Percentiles rank a stretch among this genome's conserved stretches.
These are phyloP conservation scores for Rutidosis leptorrhynchoides DNA, from an alignment of 129 eudicot species.

Conservation along the genomic window DNA sequence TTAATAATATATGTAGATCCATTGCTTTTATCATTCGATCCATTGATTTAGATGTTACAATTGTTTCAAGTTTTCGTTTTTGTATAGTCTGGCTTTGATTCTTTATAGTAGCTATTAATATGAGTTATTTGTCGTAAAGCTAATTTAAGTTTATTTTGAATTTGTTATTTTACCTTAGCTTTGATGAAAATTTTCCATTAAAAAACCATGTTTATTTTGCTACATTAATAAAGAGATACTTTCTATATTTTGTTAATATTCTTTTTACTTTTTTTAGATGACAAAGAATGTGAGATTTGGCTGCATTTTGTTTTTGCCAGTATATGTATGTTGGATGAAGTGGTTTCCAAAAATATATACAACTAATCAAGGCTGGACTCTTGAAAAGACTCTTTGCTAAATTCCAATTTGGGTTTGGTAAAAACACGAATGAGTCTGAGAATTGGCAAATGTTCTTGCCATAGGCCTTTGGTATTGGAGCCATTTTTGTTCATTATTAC, in stretches of 20 bases:
- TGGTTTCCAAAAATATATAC: constrained; percentile 28
- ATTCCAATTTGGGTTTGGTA: constrained; percentile 39
- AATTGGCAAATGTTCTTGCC: constrained; percentile 57
- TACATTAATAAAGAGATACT: no score
- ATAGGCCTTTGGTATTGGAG: constrained; percentile 83
- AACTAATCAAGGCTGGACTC: constrained; percentile 80
- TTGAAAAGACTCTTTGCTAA: constrained; percentile 47
- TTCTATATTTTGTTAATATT: no score
- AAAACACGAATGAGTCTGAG: constrained; percentile 60
- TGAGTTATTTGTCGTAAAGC: no score
- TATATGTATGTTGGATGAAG: constrained; percentile 34
- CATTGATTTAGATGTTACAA: no score
- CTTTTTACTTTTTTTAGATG: background rate
- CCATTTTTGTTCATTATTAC: constrained; percentile 29
- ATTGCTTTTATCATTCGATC: no score
- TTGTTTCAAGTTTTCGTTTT: no score
- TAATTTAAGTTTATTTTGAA: no score
- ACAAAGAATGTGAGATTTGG: background rate
- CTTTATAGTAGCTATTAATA: no score
- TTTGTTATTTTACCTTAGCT: background rate
- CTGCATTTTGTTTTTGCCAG: constrained; percentile 16
- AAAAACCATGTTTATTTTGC: background rate
- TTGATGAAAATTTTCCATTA: background rate
- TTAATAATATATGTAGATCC: no score
- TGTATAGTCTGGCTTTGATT: no score